phyloP scores from a whole-genome alignment of 2,329 filamentous ascomycete species.

The Celoporthe dispersa region DNA sequence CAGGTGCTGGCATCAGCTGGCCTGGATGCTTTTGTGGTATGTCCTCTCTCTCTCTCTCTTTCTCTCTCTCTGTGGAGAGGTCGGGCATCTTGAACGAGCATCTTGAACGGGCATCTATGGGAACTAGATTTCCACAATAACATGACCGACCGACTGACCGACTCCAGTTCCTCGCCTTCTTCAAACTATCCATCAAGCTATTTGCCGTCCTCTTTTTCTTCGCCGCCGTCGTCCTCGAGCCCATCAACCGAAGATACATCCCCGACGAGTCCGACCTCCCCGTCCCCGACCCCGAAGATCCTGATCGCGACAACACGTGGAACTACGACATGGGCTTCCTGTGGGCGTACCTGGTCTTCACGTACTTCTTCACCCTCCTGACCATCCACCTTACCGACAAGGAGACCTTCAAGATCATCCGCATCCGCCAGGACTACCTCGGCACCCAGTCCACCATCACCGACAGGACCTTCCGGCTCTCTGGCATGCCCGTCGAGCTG shows the following conservation, averaged over 20 bases:
- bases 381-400: constrained; percentile 82
- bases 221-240: constrained; percentile 77
- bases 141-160: neutral
- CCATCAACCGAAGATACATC: constrained; percentile 76
- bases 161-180: constrained; percentile 81
- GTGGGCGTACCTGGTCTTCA: constrained; percentile 94
- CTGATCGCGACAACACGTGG: constrained; percentile 33
- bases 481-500: constrained; percentile 81
- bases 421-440: constrained; percentile 85
- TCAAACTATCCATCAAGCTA: constrained; percentile 91
- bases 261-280: constrained; percentile 25
- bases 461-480: constrained; percentile 89
- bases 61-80: no score
- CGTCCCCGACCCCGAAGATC: constrained; percentile 20
- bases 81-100: no score
- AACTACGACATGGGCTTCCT: constrained; percentile 61
- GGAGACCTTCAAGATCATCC: constrained; percentile 84
- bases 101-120: no score
- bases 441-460: constrained; percentile 95
- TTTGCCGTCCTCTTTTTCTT: constrained; percentile 81
- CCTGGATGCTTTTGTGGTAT: constrained; percentile 88
- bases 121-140: no score
- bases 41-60: constrained; percentile 35
- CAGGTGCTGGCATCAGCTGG: constrained; percentile 89
- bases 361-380: constrained; percentile 86